These are phyloP conservation scores for Asterochloris erici DNA, from an alignment of 139 green algal genomes.

Conservation along the genomic window DNA sequence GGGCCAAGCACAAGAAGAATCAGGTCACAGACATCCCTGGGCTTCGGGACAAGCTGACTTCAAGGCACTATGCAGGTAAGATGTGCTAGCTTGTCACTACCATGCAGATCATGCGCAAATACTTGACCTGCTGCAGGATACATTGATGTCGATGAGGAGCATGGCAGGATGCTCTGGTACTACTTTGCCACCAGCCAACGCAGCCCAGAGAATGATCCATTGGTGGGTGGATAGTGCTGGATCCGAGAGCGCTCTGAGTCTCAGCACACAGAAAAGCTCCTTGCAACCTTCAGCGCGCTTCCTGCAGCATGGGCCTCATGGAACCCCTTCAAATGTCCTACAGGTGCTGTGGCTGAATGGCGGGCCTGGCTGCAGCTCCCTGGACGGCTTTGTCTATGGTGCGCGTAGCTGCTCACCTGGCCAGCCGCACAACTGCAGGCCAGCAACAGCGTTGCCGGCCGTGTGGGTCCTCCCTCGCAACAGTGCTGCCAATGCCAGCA, in stretches of 20 bases:
- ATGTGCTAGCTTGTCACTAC: no score
- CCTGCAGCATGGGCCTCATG: no score
- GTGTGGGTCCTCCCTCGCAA: neutral
- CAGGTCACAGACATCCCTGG: slow-evolving; percentile 9
- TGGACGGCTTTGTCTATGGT: slow-evolving; percentile 21
- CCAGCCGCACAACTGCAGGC: neutral
- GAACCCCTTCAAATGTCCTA: no score
- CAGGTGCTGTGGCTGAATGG: slow-evolving; percentile 55
- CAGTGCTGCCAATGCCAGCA: no score
- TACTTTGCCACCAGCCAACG: slow-evolving; percentile 41
- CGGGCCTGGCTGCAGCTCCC: slow-evolving; percentile 35
- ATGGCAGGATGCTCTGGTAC: slow-evolving; percentile 37
- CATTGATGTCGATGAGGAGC: slow-evolving; percentile 34
- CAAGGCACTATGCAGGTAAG: neutral
- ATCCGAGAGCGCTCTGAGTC: no score
- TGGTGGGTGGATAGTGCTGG: slow-evolving; percentile 44
- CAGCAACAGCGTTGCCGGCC: neutral
- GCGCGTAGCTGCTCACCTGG: neutral
- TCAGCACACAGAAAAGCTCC: no score
- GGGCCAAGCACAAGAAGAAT: neutral
- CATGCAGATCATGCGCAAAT: no score
- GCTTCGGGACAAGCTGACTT: neutral
- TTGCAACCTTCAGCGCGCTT: no score
- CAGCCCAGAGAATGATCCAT: slow-evolving; percentile 25
- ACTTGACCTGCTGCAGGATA: slow-evolving; percentile 13